Conservation (phyloP, 805 yeast species). For the Maudiozyma turicensis region DNA sequence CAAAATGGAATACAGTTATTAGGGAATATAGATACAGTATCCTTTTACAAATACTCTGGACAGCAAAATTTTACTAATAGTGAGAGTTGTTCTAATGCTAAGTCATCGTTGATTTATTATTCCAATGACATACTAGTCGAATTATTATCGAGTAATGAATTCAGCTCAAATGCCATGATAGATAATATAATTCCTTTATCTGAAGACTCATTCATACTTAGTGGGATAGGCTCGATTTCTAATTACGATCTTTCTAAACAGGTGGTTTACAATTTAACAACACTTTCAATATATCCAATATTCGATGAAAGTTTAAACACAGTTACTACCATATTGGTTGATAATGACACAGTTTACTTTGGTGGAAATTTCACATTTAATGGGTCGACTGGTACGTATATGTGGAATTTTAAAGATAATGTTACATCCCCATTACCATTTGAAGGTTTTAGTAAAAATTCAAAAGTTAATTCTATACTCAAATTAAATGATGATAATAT, state of each 20-base stretch:
- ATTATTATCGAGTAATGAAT: slow-evolving; percentile 6
- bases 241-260: slow-evolving; percentile 24
- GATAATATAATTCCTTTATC: slow-evolving; percentile 23
- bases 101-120: slow-evolving; percentile 17
- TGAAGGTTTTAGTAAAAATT: slow-evolving; percentile 59
- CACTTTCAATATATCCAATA: slow-evolving; percentile 18
- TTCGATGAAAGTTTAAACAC: slow-evolving; percentile 14
- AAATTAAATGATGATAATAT: slow-evolving; percentile 41
- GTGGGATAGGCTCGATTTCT: slow-evolving; percentile 26
- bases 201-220: slow-evolving; percentile 27
- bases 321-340: slow-evolving; percentile 41
- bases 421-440: slow-evolving; percentile 48
- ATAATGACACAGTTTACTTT: slow-evolving; percentile 48
- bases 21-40: slow-evolving; percentile 16
- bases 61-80: slow-evolving; percentile 26
- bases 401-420: slow-evolving; percentile 44
- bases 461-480: slow-evolving; percentile 54
- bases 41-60: slow-evolving; percentile 22
- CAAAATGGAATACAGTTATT: slow-evolving; percentile 11
- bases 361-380: slow-evolving; percentile 68
- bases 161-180: slow-evolving; percentile 10
- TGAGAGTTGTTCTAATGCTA: slow-evolving; percentile 6
- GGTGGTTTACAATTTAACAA: slow-evolving; percentile 27
- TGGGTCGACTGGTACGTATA: slow-evolving; percentile 42
- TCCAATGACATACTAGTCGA: slow-evolving; percentile 20